phyloP scores from a whole-genome alignment of 1,284 basidiomycete genomes.

The Ceratobasidium sp. region DNA sequence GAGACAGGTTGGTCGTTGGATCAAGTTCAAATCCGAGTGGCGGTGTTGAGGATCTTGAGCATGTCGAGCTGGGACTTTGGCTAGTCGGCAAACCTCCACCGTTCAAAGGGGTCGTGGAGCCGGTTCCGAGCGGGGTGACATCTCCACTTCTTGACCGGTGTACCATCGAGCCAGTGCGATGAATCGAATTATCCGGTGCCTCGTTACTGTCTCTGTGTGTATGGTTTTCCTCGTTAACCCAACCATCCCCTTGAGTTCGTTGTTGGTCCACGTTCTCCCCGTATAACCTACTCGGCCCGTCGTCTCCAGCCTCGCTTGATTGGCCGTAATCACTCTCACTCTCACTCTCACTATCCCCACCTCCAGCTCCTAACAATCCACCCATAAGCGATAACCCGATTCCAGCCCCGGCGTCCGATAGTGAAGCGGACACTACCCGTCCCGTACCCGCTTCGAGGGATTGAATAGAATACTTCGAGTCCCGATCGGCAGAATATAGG shows the following conservation, averaged over 20 bases:
- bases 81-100: background rate
- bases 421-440: slow-evolving; percentile 32
- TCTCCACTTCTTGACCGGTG: background rate
- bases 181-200: slow-evolving; percentile 1
- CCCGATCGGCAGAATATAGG: slow-evolving; percentile 12
- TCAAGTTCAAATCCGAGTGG: slow-evolving; percentile 39
- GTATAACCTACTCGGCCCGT: background rate
- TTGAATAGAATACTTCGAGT: slow-evolving; percentile 2
- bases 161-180: background rate
- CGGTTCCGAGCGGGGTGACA: slow-evolving; percentile 8
- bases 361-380: slow-evolving; percentile 52
- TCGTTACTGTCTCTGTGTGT: background rate
- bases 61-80: slow-evolving; percentile 2
- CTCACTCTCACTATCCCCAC: slow-evolving; percentile 50
- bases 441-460: slow-evolving; percentile 6
- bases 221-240: no score
- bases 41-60: slow-evolving; percentile 25
- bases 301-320: slow-evolving; percentile 6
- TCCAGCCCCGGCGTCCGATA: slow-evolving; percentile 64
- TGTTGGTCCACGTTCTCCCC: slow-evolving; percentile 14
- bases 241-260: background rate
- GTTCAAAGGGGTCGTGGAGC: slow-evolving; percentile 7
- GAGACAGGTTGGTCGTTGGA: slow-evolving; percentile 5
- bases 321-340: slow-evolving; percentile 45
- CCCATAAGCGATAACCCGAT: slow-evolving; percentile 71